Evolutionary conservation across 1,139 yeast species (phyloP).

Genomic region (Diutina sp.): DNA sequence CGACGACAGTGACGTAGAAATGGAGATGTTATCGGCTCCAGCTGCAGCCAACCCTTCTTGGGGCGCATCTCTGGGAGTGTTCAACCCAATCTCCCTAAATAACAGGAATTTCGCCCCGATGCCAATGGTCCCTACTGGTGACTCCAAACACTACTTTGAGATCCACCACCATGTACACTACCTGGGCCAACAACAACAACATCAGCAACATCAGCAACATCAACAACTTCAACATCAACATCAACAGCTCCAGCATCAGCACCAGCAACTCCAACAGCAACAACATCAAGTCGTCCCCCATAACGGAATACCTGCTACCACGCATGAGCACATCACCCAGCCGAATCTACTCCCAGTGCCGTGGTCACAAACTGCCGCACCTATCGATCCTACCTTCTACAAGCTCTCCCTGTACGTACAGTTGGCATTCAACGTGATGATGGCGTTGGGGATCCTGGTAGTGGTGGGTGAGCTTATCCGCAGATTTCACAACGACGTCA

Average conservation of each 20-base stretch:
- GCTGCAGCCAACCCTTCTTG: neutral
- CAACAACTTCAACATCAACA: neutral
- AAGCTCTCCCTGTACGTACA: constrained; percentile 48
- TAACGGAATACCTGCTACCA: neutral
- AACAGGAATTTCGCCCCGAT: neutral
- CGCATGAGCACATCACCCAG: neutral
- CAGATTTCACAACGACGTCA: constrained; percentile 41
- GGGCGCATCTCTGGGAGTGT: neutral
- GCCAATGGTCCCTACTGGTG: neutral
- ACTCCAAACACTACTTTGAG: neutral
- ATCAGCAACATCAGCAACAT: neutral
- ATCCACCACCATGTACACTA: constrained; percentile 1
- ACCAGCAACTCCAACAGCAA: neutral
- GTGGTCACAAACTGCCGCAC: constrained; percentile 27
- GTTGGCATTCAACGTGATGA: constrained; percentile 30
- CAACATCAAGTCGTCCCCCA: neutral
- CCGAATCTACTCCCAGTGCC: constrained; percentile 24
- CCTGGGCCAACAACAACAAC: neutral
- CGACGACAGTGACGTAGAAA: constrained; percentile 2
- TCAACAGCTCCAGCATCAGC: neutral
- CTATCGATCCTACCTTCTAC: constrained; percentile 33
- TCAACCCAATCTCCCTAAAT: neutral
- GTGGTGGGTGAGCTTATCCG: constrained; percentile 27
- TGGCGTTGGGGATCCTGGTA: constrained; percentile 29
- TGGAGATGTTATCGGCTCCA: neutral